A percentile compares a stretch with the other conserved stretches of the same genome.
Evolutionary conservation across 768 basidiomycete species (phyloP).

Genomic region (Tylopilus balloui): DNA sequence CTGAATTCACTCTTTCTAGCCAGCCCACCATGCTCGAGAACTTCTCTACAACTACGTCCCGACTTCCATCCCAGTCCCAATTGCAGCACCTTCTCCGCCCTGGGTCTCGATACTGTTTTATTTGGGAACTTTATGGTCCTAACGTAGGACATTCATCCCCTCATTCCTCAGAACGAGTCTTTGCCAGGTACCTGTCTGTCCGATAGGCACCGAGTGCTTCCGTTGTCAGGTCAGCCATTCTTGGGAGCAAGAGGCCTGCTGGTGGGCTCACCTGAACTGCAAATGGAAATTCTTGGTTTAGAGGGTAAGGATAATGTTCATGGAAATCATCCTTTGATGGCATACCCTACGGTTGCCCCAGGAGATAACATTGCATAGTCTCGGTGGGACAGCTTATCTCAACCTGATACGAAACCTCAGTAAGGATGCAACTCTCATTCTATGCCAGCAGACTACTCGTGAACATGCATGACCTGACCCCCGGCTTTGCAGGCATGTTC

Average conservation of each 20-base stretch:
- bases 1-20: conserved; percentile 29
- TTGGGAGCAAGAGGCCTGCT: conserved; percentile 3
- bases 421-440: conserved; percentile 3
- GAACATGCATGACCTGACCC: conserved; percentile 6
- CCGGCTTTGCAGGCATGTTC: conserved; percentile 35
- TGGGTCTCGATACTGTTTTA: conserved; percentile 44
- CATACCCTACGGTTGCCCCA: conserved; percentile 30
- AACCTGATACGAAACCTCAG: conserved; percentile 17
- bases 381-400: conserved; percentile 28
- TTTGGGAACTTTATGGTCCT: conserved; percentile 41
- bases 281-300: conserved; percentile 8
- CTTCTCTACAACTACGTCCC: conserved; percentile 53
- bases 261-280: conserved; percentile 13
- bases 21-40: conserved; percentile 47
- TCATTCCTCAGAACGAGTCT: conserved; percentile 15
- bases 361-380: conserved; percentile 32
- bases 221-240: conserved; percentile 10
- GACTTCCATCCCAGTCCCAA: conserved; percentile 45
- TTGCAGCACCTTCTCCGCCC: conserved; percentile 45
- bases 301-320: conserved; percentile 22
- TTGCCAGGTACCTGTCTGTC: conserved; percentile 6
- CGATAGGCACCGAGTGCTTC: conserved; percentile 7
- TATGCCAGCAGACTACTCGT: neutral
- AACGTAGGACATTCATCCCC: conserved; percentile 19
- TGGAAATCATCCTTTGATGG: conserved; percentile 15